Base-by-base conservation (phyloP, 2,329 filamentous ascomycete genomes). In the Fusarium tjaetaba region DNA sequence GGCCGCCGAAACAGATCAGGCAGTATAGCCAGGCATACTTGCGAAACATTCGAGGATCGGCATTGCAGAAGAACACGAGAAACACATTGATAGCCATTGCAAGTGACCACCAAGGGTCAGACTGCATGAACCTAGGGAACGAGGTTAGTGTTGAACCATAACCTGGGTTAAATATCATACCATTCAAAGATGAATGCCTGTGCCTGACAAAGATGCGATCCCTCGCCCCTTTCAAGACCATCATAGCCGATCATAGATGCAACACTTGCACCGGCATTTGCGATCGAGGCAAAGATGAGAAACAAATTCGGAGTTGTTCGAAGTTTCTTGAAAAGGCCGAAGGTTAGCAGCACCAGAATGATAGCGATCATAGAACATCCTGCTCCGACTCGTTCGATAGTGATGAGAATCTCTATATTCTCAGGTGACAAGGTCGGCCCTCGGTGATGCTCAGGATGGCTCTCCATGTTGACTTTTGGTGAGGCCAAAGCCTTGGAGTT, bases 41-140 rank as follows among this genome's bases (percentile, higher is more conserved):
- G 22, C 88, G 87, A 77, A 94, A 94, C 58, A 90, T 89, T 3
- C 89, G 89, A 1, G 88, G 88, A 53, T 86, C 86, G 15, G 86
- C 87, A 24, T 87, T 85, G 77, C 84, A 84, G 80, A 90, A 90
- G 77, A 90, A 90, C 45, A 90, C 88, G 56, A 95, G 86, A 79
- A 92, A 94, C 62, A 96, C 93, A 73, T 96, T 96, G 76, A 92
- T 86, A 1, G 93, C 92, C 93, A 96, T 96, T 70, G 92, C 92
- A 74, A 94, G 89, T 0, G 92, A 93, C 92, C 91, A 95, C 83
- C 92, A 87, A 2, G 91, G 90, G 81, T 94, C 92, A 7, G 91
- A 91, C 74, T 92, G 91, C 88, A 93, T 92, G 80, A 94, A 94
- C 89, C 91, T 94, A 48, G 20, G 13, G n/a, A 11, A 15, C n/a